phyloP scores from a whole-genome alignment of 1,284 basidiomycete species.

The Sanghuangporus baumii region DNA sequence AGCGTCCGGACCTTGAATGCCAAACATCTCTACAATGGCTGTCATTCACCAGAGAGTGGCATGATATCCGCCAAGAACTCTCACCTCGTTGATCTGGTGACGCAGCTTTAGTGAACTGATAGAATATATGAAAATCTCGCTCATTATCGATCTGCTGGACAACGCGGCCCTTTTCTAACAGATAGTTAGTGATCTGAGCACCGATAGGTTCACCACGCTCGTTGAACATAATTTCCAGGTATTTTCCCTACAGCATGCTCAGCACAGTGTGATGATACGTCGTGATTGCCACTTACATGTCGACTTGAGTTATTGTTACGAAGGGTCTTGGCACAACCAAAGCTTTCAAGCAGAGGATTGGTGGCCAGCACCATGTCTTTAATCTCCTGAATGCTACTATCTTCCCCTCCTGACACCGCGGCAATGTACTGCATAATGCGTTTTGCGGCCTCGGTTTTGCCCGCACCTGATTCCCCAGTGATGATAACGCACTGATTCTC shows the following conservation, averaged over 20 bases:
- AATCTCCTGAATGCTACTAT: constrained; percentile 89
- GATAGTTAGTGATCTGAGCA: constrained; percentile 97
- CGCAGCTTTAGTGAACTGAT: constrained; percentile 98
- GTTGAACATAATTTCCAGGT: constrained; percentile 99
- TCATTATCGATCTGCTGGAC: constrained; percentile 97
- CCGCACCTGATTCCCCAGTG: constrained; percentile 96
- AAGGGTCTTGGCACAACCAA: constrained; percentile 98
- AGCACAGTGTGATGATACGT: constrained; percentile 6
- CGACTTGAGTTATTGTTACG: constrained; percentile 99
- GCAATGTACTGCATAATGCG: constrained; percentile 99
- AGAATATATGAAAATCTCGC: constrained; percentile 99
- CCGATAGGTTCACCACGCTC: constrained; percentile 89
- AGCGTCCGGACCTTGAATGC: constrained; percentile 94
- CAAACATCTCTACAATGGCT: constrained; percentile 72
- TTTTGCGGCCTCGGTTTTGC: constrained; percentile 96
- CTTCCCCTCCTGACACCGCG: constrained; percentile 85
- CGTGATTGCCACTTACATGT: constrained; percentile 58
- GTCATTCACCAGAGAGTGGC: constrained; percentile 15
- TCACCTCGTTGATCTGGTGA: constrained; percentile 80
- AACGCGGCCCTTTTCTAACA: constrained; percentile 95
- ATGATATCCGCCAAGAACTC: constrained; percentile 16
- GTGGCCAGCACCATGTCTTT: constrained; percentile 99
- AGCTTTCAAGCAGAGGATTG: constrained; percentile 96
- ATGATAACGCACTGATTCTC: constrained; percentile 99
- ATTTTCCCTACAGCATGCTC: constrained; percentile 73